Evolutionary conservation across 352 stramenopile genomes (phyloP), one percentile per base, ranked within the genome.

Genomic region (Phytophthora meadii): DNA sequence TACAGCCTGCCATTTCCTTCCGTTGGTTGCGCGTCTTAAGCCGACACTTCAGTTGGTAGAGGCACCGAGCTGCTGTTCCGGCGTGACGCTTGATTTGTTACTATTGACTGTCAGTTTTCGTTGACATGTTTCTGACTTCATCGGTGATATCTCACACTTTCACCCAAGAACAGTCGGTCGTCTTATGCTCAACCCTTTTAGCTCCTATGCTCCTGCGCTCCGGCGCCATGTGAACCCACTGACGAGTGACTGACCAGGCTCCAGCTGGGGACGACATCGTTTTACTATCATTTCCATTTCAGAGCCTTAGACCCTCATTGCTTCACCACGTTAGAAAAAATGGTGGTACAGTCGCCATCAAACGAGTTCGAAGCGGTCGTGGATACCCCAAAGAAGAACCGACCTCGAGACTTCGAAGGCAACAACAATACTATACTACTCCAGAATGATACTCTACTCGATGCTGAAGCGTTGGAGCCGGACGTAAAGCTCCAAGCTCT

Each of bases 401-500:
- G 7, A 9, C 17, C 45, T 17, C 5, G 27, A 39, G 30, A 11
- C 27, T 19, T 40, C 32, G 65, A 70, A n/a, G 41, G 9, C 28
- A 53, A 24, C 6, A 50, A 54, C 27, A 60, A 32, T 47, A 32
- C 60, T 3, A 42, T 64, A 22, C 40, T 69, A 8, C 19, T 64
- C 1, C 52, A 30, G 22, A 54, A 48, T 28, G 52, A 73, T 32
- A n/a, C 53, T 0, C 32, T 56, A 9, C 59, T 61, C 24, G 14
- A 56, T n/a, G 15, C 24, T 4, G 52, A 73, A 17, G 17, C 45
- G 3, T 34, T 65, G 24, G 45, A 73, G 32, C 65, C 65, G 8
- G 19, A 53, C 12, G 61, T 78, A 30, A 65, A 76, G 41, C 49
- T 78, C n/a, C 55, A 34, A 15, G 50, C 56, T 1, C 24, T 60